A percentile compares a stretch with the other conserved stretches of the same genome.
phyloP scores from a whole-genome alignment of 257 asterid genomes.

The Prunella vulgaris region DNA sequence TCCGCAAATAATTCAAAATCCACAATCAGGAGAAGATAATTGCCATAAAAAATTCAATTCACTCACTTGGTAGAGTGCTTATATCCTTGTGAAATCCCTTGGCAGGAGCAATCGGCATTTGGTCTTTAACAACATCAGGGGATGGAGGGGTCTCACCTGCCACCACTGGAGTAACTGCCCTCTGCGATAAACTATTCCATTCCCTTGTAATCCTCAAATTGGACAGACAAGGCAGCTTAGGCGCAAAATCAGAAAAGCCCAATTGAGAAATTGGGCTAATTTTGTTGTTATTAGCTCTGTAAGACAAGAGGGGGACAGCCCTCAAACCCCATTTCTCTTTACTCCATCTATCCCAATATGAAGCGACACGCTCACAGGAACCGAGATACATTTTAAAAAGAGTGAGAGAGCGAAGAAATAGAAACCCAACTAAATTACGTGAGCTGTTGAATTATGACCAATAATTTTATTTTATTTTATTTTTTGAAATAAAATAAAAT shows the following conservation, averaged over 20 bases:
- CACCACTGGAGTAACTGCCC: slow-evolving; percentile 46
- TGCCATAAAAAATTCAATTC: background rate
- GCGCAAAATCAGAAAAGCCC: slow-evolving; percentile 32
- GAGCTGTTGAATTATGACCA: background rate
- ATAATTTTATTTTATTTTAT: background rate
- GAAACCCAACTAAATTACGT: background rate
- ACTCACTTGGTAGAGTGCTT: slow-evolving; percentile 80
- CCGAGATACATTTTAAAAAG: slow-evolving; percentile 36
- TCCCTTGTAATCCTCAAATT: slow-evolving; percentile 43
- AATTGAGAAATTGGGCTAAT: slow-evolving; percentile 22
- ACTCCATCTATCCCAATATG: slow-evolving; percentile 33
- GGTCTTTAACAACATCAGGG: slow-evolving; percentile 30
- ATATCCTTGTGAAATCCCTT: slow-evolving; percentile 62
- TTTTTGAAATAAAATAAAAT: background rate
- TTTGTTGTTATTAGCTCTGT: slow-evolving; percentile 26
- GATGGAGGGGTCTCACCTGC: slow-evolving; percentile 56
- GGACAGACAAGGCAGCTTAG: slow-evolving; percentile 26
- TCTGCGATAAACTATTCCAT: slow-evolving; percentile 48
- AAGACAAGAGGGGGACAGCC: slow-evolving; percentile 38
- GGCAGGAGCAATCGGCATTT: slow-evolving; percentile 31
- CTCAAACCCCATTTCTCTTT: slow-evolving; percentile 38
- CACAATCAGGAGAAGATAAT: background rate
- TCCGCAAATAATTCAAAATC: background rate
- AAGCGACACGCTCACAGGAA: slow-evolving; percentile 21
- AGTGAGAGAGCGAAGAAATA: background rate